These are phyloP conservation scores for Ceratobasidium theobromae DNA, from an alignment of 1,284 basidiomycete species.

Conservation along the genomic window DNA sequence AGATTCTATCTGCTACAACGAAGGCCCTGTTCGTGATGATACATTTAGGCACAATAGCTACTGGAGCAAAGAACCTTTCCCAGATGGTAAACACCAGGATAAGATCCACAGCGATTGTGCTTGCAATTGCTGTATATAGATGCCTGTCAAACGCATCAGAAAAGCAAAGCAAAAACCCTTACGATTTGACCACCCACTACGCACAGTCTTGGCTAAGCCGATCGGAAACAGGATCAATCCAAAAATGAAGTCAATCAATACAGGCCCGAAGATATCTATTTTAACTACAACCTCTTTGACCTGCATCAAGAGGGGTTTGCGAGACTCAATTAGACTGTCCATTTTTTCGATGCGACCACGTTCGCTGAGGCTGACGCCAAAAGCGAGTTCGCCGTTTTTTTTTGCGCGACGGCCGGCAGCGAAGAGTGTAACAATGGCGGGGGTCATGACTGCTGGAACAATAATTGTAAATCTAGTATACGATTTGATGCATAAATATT, in stretches of 20 bases:
- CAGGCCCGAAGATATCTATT: constrained; percentile 45
- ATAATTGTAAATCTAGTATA: constrained; percentile 38
- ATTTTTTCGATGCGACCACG: constrained; percentile 15
- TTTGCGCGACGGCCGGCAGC: constrained; percentile 44
- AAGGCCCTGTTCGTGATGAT: constrained; percentile 51
- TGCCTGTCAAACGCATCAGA: background rate
- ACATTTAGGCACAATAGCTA: constrained; percentile 46
- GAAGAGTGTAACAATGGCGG: constrained; percentile 42
- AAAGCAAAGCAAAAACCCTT: constrained; percentile 25
- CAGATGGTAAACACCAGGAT: constrained; percentile 44
- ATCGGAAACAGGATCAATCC: constrained; percentile 45
- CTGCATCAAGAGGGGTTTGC: constrained; percentile 33
- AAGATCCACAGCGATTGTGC: constrained; percentile 45
- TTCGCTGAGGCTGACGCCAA: constrained; percentile 33
- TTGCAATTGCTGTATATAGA: constrained; percentile 43
- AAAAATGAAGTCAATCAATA: constrained; percentile 45
- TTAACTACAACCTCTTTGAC: constrained; percentile 40
- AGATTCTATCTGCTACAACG: constrained; percentile 61
- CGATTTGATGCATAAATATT: background rate
- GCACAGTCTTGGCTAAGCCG: constrained; percentile 42
- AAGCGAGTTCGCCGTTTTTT: constrained; percentile 40
- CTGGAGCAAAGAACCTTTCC: constrained; percentile 44
- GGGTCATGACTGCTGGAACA: constrained; percentile 39
- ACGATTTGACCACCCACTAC: constrained; percentile 44
- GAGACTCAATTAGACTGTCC: constrained; percentile 37